Evolutionary conservation across 345 rosid species (phyloP).

Genomic region (Eucalyptus coolabah): DNA sequence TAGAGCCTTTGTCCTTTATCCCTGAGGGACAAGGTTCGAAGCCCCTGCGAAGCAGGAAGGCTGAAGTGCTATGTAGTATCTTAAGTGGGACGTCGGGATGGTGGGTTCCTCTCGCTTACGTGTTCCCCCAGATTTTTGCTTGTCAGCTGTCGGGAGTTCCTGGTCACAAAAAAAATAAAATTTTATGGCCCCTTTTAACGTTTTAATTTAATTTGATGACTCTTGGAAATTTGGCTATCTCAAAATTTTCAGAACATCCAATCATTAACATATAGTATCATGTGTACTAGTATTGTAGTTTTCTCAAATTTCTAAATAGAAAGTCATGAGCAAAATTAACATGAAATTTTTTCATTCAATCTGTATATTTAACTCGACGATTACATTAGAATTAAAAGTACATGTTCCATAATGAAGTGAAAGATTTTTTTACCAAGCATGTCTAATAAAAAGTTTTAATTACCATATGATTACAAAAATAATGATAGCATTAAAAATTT

Average conservation of each 20-base stretch:
- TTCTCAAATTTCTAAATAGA: background rate
- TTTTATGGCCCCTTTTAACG: background rate
- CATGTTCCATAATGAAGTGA: background rate
- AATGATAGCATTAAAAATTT: background rate
- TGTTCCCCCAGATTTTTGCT: too few species aligned
- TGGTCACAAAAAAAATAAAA: too few species aligned
- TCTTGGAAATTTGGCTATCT: background rate
- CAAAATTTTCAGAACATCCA: background rate
- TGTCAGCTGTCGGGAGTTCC: too few species aligned
- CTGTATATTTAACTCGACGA: too few species aligned
- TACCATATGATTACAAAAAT: background rate
- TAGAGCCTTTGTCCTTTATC: too few species aligned
- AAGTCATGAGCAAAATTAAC: background rate
- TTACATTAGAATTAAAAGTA: background rate
- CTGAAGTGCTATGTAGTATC: too few species aligned
- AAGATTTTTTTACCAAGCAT: background rate
- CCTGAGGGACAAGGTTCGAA: too few species aligned
- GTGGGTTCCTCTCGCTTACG: too few species aligned
- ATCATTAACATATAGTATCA: background rate
- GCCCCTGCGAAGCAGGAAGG: too few species aligned
- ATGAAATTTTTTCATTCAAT: accelerated
- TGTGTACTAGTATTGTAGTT: background rate
- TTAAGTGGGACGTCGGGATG: too few species aligned
- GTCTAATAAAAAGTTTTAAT: background rate
- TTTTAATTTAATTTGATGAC: background rate